Evolutionary conservation across 106 monocot species (phyloP), one percentile per base, ranked within the genome.

Genomic region (Agapanthus africanus): DNA sequence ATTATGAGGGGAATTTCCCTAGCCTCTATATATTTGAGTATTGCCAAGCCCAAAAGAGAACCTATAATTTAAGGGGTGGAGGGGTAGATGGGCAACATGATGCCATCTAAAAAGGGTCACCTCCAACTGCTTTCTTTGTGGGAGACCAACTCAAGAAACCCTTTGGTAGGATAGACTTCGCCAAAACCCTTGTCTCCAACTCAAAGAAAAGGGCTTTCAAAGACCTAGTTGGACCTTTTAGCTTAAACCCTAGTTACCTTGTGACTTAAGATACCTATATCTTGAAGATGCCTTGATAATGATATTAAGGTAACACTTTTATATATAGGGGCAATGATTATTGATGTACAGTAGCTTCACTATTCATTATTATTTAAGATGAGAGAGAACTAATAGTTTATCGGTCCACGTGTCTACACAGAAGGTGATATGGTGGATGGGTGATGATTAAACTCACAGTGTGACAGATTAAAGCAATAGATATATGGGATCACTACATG

Each of bases 61-160:
- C n/a, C n/a, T n/a, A n/a, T n/a, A n/a, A n/a, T 14, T 1, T 25
- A 25, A 65, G 64, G 40, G 39, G 4, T 38, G 39, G 61, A 36
- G 36, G 22, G n/a, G 22, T 65, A 65, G 39, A 65, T 38, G 64
- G n/a, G 61, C n/a, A 61, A 36, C 61, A 61, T 65, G 38, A 39
- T 65, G 64, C 39, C 64, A 65, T 39, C 31, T 40, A 19, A 65
- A 65, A 40, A 22, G 1, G 23, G 39, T 37, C 40, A 37, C 38
- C 39, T 65, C 40, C 64, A 65, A 65, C 64, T 65, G 64, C 64
- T 65, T 65, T 40, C 64, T 40, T 22, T 65, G 39, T 65, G 39
- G 64, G 64, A 40, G 64, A 65, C 64, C 64, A 39, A 65, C 64
- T 40, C 39, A 39, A 31, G 64, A 65, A 65, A 65, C 37, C 64